These are phyloP conservation scores for Telfairia occidentalis DNA, from an alignment of 331 rosid genomes.

Conservation along the genomic window DNA sequence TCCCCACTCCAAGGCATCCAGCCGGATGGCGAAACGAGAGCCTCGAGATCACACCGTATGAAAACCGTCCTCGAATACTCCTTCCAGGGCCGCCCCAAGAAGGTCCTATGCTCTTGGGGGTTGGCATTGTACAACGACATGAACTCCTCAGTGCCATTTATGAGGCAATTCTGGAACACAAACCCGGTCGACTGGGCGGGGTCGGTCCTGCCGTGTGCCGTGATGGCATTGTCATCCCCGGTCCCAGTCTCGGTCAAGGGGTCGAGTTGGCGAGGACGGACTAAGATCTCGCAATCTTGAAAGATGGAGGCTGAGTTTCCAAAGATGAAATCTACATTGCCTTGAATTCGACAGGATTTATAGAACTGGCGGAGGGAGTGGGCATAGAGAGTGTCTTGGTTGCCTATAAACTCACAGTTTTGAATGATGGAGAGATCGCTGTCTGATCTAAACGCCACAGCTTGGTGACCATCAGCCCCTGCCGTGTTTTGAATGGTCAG, in stretches of 20 bases:
- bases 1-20: slow-evolving; percentile 70
- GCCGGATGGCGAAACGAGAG: slow-evolving; percentile 38
- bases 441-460: slow-evolving; percentile 78
- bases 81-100: slow-evolving; percentile 96
- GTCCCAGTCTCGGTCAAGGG: slow-evolving; percentile 45
- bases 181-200: slow-evolving; percentile 74
- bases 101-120: slow-evolving; percentile 56
- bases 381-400: slow-evolving; percentile 85
- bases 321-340: slow-evolving; percentile 81
- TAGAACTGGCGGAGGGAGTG: slow-evolving; percentile 70
- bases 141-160: slow-evolving; percentile 77
- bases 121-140: slow-evolving; percentile 48
- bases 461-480: slow-evolving; percentile 76
- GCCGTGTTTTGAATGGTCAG: slow-evolving; percentile 73
- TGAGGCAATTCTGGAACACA: slow-evolving; percentile 54
- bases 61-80: slow-evolving; percentile 68
- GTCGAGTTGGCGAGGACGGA: slow-evolving; percentile 46
- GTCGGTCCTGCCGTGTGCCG: slow-evolving; percentile 84
- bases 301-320: slow-evolving; percentile 75
- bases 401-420: slow-evolving; percentile 64
- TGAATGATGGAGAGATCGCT: slow-evolving; percentile 62
- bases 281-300: slow-evolving; percentile 40
- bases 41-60: slow-evolving; percentile 36
- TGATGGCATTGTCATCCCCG: slow-evolving; percentile 45
- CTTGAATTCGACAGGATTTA: slow-evolving; percentile 60